Evolutionary conservation across 108 stramenopile species (phyloP), one percentile per base, ranked within the genome.

Genomic region (Cyclotella baltica): DNA sequence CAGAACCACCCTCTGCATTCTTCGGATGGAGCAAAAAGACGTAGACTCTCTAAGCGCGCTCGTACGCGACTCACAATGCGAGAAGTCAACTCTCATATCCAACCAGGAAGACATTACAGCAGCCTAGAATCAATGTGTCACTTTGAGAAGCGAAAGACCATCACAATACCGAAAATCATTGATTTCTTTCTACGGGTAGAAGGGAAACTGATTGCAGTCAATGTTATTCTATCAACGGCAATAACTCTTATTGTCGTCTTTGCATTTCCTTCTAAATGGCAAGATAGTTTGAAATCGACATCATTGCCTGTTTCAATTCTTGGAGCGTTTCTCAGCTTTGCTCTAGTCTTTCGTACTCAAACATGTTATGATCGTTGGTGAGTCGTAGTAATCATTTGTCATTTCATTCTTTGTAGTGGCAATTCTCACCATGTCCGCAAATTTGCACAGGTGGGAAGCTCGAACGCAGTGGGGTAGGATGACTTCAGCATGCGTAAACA

Each of bases 41-140:
- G 76, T 15, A 59, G 76, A 2, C 68, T 77, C 16, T 77, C 76
- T 6, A 70, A 70, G 28, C 29, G 76, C 28, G 76, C 76, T 0
- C 38, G 76, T 31, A 77, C 76, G 35, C 61, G 76, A 63, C 61
- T 77, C 27, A 77, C 76, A 28, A 77, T 62, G 59, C 57, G 76
- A 40, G 76, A 77, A 70, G 68, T 77, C 2, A 77, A 77, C 50
- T 40, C 68, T 20, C 57, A 69, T 23, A 63, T 77, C 36, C 76
- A 69, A 43, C 67, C 67, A 19, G 76, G 67, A 51, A 46, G 76
- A 1, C 29, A 25, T 9, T 61, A 31, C 31, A 40, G 27, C 16
- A 33, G 27, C 6, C 29, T 76, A 0, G 76, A 76, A 53, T 47
- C 43, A 1, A 76, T 67, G 75, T 33, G 36, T 28, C 65, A 40